Evolutionary conservation across 192 early-diverging fungal genomes (phyloP).

Genomic region (Dispira simplex): DNA sequence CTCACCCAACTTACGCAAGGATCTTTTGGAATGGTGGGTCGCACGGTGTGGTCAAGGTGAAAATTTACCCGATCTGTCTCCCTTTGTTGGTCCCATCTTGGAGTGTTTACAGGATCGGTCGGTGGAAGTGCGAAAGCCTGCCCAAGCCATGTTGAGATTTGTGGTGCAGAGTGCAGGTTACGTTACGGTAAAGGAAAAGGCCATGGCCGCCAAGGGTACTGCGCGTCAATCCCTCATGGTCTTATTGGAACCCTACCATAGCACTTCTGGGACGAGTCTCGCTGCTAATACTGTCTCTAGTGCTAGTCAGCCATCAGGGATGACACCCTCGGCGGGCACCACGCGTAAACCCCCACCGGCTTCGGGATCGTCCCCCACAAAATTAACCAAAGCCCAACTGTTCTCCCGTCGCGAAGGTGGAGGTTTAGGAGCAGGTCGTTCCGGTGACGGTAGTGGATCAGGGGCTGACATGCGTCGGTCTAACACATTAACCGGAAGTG

Average conservation of each 20-base stretch:
- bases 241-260: slow-evolving; percentile 51
- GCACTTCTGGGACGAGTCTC: slow-evolving; percentile 16
- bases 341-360: background rate
- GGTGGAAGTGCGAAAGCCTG: slow-evolving; percentile 76
- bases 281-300: background rate
- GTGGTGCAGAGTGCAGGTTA: slow-evolving; percentile 56
- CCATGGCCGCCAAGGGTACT: slow-evolving; percentile 61
- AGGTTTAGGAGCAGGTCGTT: too few species aligned
- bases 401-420: too few species aligned
- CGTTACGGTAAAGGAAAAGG: slow-evolving; percentile 48
- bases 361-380: background rate
- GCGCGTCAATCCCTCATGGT: slow-evolving; percentile 57
- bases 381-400: slow-evolving; percentile 7
- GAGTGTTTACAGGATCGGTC: slow-evolving; percentile 80
- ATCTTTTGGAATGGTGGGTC: slow-evolving; percentile 68
- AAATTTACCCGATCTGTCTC: slow-evolving; percentile 42
- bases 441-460: too few species aligned
- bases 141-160: slow-evolving; percentile 48
- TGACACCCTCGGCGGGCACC: background rate
- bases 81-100: slow-evolving; percentile 53
- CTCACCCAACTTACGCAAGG: slow-evolving; percentile 76
- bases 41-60: slow-evolving; percentile 46
- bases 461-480: background rate
- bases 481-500: background rate
- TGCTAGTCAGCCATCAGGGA: background rate